Evolutionary conservation across 345 rosid species (phyloP).

Genomic region (Eucalyptus virginea): DNA sequence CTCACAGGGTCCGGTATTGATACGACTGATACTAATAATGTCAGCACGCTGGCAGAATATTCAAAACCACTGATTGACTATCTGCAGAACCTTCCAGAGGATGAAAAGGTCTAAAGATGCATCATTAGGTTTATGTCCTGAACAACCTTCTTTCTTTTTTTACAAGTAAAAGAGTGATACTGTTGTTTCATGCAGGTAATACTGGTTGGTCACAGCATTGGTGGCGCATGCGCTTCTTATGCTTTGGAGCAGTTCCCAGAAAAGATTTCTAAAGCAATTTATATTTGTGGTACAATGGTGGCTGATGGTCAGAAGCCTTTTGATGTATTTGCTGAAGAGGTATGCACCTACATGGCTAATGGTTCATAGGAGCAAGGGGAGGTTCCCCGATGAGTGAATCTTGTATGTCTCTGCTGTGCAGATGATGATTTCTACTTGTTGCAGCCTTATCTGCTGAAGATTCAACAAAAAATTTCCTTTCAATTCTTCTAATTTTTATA

Average conservation of each 20-base stretch:
- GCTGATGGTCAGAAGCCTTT: constrained; percentile 84
- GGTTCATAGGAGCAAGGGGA: background rate
- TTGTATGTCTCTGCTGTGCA: background rate
- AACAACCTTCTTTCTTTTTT: background rate
- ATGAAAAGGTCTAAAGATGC: constrained; percentile 56
- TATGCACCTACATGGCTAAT: background rate
- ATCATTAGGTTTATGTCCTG: background rate
- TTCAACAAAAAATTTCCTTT: background rate
- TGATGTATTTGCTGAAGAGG: constrained; percentile 95
- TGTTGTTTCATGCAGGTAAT: constrained; percentile 37
- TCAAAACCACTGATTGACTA: constrained; percentile 64
- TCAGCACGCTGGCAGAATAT: constrained; percentile 65
- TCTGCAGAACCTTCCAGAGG: constrained; percentile 61
- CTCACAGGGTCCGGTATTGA: constrained; percentile 85
- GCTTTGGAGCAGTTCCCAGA: constrained; percentile 72
- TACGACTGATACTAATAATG: constrained; percentile 50
- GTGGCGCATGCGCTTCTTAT: constrained; percentile 85
- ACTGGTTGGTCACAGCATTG: constrained; percentile 83
- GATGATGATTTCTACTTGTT: background rate
- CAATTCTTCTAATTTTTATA: background rate
- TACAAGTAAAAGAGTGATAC: background rate
- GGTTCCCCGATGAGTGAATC: background rate
- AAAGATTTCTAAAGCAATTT: constrained; percentile 75
- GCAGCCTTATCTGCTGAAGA: background rate
- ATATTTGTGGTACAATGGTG: constrained; percentile 89